These are phyloP conservation scores for Lasiosphaeria miniovina DNA, from an alignment of 495 filamentous ascomycete genomes.

Conservation along the genomic window DNA sequence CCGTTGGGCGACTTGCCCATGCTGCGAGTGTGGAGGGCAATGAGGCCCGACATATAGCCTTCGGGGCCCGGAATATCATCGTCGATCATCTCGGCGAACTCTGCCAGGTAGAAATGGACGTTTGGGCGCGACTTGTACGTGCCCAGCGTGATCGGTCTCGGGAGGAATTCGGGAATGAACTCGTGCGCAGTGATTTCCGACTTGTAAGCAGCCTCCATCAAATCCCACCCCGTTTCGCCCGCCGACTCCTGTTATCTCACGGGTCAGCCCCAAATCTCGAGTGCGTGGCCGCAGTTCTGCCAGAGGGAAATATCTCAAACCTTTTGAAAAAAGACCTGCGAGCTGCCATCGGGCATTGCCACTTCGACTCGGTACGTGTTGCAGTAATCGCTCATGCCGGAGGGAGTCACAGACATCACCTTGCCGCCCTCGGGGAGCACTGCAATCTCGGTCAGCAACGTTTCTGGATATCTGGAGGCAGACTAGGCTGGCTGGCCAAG, in stretches of 20 bases:
- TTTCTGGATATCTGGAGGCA: too few relatives aligned
- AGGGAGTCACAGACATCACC: conserved; percentile 20
- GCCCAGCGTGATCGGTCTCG: conserved; percentile 20
- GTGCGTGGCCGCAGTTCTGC: not conserved
- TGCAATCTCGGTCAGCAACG: not conserved
- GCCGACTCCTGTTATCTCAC: conserved; percentile 2
- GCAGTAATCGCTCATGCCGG: conserved; percentile 22
- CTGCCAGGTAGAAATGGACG: conserved; percentile 24
- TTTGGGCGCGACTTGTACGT: conserved; percentile 20
- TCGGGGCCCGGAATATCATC: conserved; percentile 23
- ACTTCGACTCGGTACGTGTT: conserved; percentile 23
- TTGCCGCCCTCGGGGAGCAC: conserved; percentile 19
- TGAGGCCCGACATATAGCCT: conserved; percentile 28
- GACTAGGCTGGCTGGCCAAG: not conserved
- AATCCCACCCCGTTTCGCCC: conserved; percentile 10
- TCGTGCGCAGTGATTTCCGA: conserved; percentile 21
- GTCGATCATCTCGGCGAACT: conserved; percentile 25
- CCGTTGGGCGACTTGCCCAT: conserved; percentile 41
- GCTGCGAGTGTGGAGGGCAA: conserved; percentile 43
- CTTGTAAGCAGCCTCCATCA: conserved; percentile 14
- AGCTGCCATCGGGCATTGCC: conserved; percentile 19
- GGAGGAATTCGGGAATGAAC: conserved; percentile 24
- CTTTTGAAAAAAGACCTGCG: conserved; percentile 21
- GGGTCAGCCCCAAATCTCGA: too few relatives aligned
- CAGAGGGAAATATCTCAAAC: not conserved